Conservation (phyloP, 768 basidiomycete species). For the Psilocybe cyanescens region DNA sequence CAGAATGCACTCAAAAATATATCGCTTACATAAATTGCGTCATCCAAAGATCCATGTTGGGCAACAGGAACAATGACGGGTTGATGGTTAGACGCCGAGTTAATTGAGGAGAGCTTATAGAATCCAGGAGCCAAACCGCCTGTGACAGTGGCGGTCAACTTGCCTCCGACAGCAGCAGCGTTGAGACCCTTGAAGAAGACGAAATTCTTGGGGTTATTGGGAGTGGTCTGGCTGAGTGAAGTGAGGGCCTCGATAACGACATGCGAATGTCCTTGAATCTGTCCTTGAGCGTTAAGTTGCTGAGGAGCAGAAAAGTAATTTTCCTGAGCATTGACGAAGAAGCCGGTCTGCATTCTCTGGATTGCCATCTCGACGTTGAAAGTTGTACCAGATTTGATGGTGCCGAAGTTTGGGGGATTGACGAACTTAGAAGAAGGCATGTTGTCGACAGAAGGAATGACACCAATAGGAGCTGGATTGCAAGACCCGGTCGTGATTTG, state of each 20-base stretch:
- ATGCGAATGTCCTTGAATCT: constrained; percentile 62
- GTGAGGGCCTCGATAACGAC: constrained; percentile 57
- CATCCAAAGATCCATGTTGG: constrained; percentile 65
- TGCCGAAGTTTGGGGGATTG: constrained; percentile 45
- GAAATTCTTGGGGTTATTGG: constrained; percentile 55
- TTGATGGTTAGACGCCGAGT: constrained; percentile 61
- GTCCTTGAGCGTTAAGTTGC: constrained; percentile 50
- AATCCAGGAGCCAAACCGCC: constrained; percentile 59
- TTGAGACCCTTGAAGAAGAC: constrained; percentile 65
- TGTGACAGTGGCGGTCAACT: constrained; percentile 53
- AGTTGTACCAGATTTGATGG: constrained; percentile 45
- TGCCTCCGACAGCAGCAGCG: constrained; percentile 47
- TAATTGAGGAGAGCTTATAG: constrained; percentile 66
- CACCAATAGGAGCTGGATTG: constrained; percentile 62
- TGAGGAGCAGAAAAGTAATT: constrained; percentile 64
- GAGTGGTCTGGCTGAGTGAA: constrained; percentile 45
- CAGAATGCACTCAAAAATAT: neutral
- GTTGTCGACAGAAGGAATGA: constrained; percentile 49
- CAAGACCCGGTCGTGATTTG: constrained; percentile 58
- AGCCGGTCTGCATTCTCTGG: constrained; percentile 49
- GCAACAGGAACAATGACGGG: constrained; percentile 62
- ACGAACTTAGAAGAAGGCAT: constrained; percentile 55
- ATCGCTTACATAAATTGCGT: constrained; percentile 56
- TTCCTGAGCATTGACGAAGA: constrained; percentile 57
- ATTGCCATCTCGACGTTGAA: constrained; percentile 59